phyloP scores from a whole-genome alignment of 2,329 filamentous ascomycete genomes.

The Stagonosporopsis cucurbitacearum region DNA sequence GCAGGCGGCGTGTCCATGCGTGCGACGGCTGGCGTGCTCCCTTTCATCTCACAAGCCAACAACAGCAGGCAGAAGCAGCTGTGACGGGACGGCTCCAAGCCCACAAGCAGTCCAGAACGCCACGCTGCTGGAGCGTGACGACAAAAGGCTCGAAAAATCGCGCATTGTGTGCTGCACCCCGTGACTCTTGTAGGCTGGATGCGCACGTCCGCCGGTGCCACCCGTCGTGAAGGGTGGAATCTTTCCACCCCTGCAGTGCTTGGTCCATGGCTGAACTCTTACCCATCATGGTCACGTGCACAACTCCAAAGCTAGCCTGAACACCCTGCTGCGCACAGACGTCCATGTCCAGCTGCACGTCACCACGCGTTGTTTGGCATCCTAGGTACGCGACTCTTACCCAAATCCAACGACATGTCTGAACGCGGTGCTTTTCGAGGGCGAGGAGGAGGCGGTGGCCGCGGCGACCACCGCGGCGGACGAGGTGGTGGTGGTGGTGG shows the following conservation, averaged over 20 bases:
- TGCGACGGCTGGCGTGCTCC: slow-evolving; percentile 2
- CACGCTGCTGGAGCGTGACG: slow-evolving; percentile 3
- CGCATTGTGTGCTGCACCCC: slow-evolving; percentile 6
- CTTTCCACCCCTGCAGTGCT: slow-evolving; percentile 6
- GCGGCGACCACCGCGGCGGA: slow-evolving; percentile 47
- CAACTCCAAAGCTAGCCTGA: slow-evolving; percentile 2
- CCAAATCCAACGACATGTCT: slow-evolving; percentile 53
- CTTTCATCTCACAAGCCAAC: slow-evolving; percentile 9
- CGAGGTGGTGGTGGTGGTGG: no score
- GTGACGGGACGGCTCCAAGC: slow-evolving; percentile 7
- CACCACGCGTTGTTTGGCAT: slow-evolving; percentile 21
- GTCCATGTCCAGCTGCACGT: slow-evolving; percentile 27
- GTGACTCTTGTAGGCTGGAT: background rate
- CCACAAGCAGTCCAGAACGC: slow-evolving; percentile 7
- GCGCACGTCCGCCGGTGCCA: slow-evolving; percentile 9
- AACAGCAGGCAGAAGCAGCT: background rate
- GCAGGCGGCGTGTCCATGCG: background rate
- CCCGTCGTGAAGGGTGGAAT: background rate
- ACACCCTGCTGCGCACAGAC: slow-evolving; percentile 15
- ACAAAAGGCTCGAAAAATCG: slow-evolving; percentile 14
- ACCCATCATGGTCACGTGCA: slow-evolving; percentile 2
- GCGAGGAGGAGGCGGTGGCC: slow-evolving; percentile 37
- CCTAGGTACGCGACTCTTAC: slow-evolving; percentile 17
- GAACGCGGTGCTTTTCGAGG: slow-evolving; percentile 62
- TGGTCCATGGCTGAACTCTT: background rate